Conservation (phyloP, 345 rosid genomes). For the Lepidium didymum region DNA sequence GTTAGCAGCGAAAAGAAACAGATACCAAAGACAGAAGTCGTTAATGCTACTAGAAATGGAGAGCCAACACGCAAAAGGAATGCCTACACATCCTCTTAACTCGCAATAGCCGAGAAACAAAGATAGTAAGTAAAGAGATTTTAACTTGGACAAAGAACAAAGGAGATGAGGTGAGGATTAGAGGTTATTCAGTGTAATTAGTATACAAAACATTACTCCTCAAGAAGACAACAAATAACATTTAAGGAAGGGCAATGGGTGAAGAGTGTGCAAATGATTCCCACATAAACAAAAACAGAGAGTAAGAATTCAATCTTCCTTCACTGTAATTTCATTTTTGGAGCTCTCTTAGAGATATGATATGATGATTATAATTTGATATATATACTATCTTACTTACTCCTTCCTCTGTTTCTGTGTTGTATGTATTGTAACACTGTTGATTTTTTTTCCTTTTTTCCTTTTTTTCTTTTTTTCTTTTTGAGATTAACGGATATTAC, state of each 20-base stretch:
- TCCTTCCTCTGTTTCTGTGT: background rate
- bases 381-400: slow-evolving; percentile 7
- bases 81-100: slow-evolving; percentile 66
- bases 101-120: slow-evolving; percentile 35
- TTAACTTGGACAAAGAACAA: slow-evolving; percentile 21
- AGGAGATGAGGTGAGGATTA: slow-evolving; percentile 14
- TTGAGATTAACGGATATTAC: background rate
- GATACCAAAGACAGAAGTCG: slow-evolving; percentile 89
- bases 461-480: too few relatives aligned
- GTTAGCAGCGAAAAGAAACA: slow-evolving; percentile 83
- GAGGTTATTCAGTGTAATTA: slow-evolving; percentile 26
- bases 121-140: background rate
- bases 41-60: slow-evolving; percentile 92
- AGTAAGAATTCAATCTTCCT: slow-evolving; percentile 1
- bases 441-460: background rate
- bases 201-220: slow-evolving; percentile 27
- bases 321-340: background rate
- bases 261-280: background rate
- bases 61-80: slow-evolving; percentile 88
- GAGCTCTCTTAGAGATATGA: background rate
- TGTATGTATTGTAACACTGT: slow-evolving; percentile 10
- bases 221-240: slow-evolving; percentile 13
- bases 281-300: background rate
- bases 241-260: background rate
- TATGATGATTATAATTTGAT: slow-evolving; percentile 4